Percentiles rank a stretch among this genome's conserved stretches.
Evolutionary conservation across 2,329 filamentous ascomycete genomes (phyloP).

Genomic region (Sarocladium strictum): DNA sequence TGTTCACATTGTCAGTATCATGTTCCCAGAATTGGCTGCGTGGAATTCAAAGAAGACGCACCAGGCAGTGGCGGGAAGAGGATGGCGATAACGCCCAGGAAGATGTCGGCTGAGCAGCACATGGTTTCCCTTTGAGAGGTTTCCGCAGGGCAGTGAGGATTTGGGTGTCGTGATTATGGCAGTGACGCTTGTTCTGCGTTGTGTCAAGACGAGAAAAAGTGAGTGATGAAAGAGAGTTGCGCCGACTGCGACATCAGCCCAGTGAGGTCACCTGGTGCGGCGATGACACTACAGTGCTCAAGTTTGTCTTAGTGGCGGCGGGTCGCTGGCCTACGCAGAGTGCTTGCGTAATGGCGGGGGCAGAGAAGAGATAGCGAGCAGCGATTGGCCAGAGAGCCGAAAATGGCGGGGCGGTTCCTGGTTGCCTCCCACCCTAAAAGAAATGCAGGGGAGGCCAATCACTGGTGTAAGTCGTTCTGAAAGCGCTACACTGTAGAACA

Average conservation of each 20-base stretch:
- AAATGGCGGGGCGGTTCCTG: background rate
- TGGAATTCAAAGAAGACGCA: constrained; percentile 31
- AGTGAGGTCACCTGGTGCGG: constrained; percentile 7
- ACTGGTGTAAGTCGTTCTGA: too few relatives aligned
- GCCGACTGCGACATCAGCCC: background rate
- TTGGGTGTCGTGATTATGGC: background rate
- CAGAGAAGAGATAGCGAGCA: background rate
- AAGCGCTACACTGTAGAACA: too few relatives aligned
- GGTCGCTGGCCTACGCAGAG: background rate
- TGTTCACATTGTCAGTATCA: constrained; percentile 28
- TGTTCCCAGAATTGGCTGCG: constrained; percentile 16
- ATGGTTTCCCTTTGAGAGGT: constrained; percentile 29
- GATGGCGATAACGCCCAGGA: constrained; percentile 58
- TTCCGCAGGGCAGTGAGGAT: too few relatives aligned
- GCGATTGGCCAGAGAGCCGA: background rate
- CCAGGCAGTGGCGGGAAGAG: constrained; percentile 61
- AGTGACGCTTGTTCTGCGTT: background rate
- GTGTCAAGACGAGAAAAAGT: background rate
- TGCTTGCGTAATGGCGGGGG: constrained; percentile 9
- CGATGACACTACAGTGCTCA: background rate
- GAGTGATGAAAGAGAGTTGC: constrained; percentile 10
- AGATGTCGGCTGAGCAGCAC: constrained; percentile 52
- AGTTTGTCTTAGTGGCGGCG: background rate
- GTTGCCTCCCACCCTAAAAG: too few relatives aligned
- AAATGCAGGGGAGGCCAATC: too few relatives aligned